Conservation (phyloP, 139 green algal species). For the Chlorella sp. region DNA sequence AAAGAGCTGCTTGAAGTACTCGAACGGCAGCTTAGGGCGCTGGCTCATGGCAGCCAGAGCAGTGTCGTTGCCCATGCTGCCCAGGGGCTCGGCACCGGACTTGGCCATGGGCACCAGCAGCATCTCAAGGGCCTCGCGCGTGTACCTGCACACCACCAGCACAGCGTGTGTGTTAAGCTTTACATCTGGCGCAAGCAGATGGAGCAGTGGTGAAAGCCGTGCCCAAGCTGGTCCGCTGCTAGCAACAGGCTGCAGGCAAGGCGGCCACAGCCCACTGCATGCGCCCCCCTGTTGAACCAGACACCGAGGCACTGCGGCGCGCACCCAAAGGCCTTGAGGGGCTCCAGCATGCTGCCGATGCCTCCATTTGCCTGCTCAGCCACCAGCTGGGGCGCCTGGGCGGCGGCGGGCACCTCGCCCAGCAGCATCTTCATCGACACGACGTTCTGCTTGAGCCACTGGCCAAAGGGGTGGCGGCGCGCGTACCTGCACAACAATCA, state of each 20-base stretch:
- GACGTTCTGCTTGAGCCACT: conserved; percentile 73
- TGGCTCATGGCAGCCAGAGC: conserved; percentile 78
- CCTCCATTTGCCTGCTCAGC: not conserved
- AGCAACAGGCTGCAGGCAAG: too few species aligned
- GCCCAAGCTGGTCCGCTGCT: too few species aligned
- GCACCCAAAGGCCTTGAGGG: conserved; percentile 49
- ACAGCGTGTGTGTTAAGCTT: too few species aligned
- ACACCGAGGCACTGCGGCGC: not conserved
- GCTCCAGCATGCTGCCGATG: conserved; percentile 27
- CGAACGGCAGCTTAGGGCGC: conserved; percentile 72
- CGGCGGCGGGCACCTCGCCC: conserved; percentile 22
- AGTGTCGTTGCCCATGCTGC: conserved; percentile 95
- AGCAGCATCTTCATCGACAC: conserved; percentile 60
- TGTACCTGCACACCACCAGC: conserved; percentile 75
- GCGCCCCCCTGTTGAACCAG: not conserved
- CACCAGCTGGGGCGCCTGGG: conserved; percentile 5
- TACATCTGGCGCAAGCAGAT: too few species aligned
- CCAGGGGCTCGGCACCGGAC: conserved; percentile 77
- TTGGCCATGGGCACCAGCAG: conserved; percentile 87
- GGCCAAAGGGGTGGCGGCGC: conserved; percentile 64
- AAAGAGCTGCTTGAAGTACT: conserved; percentile 99
- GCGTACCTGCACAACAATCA: conserved; percentile 46
- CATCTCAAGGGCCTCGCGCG: conserved; percentile 83
- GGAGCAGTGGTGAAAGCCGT: too few species aligned
- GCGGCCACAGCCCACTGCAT: too few species aligned